phyloP scores from a whole-genome alignment of 805 yeast species.

The Nakazawaea anatomiae region DNA sequence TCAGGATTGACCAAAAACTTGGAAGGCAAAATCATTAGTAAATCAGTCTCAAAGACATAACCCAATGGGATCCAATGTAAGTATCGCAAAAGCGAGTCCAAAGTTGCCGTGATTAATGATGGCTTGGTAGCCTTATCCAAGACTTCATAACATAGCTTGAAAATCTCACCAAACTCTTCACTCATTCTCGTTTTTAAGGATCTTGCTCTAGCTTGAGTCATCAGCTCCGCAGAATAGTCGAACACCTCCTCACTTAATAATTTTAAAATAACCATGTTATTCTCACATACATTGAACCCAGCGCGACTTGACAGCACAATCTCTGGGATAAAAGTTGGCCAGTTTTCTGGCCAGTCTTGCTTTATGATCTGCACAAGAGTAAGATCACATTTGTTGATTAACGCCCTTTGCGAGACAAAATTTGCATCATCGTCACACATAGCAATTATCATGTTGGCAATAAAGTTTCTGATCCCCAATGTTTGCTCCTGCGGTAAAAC shows the following conservation, averaged over 20 bases:
- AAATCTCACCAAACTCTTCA: constrained; percentile 88
- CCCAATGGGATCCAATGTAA: constrained; percentile 93
- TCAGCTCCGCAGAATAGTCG: constrained; percentile 90
- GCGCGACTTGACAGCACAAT: constrained; percentile 79
- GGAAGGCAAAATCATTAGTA: constrained; percentile 63
- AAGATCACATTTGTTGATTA: constrained; percentile 88
- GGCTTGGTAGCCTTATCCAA: constrained; percentile 85
- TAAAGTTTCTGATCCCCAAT: constrained; percentile 87
- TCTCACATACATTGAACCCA: constrained; percentile 91
- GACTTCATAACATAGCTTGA: constrained; percentile 88
- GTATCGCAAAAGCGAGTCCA: constrained; percentile 76
- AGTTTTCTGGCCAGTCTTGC: constrained; percentile 98
- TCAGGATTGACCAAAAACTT: constrained; percentile 75
- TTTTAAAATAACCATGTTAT: constrained; percentile 89
- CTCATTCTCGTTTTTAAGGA: constrained; percentile 78
- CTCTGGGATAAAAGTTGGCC: constrained; percentile 97
- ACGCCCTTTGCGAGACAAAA: constrained; percentile 67
- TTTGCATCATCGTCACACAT: constrained; percentile 79
- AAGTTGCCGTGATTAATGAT: constrained; percentile 76
- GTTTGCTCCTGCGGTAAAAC: constrained; percentile 84
- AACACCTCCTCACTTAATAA: constrained; percentile 92
- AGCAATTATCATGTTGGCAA: constrained; percentile 88
- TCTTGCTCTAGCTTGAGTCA: constrained; percentile 93
- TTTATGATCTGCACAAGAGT: constrained; percentile 91
- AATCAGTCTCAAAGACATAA: constrained; percentile 82